Evolutionary conservation across 1,139 yeast genomes (phyloP), one percentile per base, ranked within the genome.

Genomic region (Torulaspora pretoriensis): DNA sequence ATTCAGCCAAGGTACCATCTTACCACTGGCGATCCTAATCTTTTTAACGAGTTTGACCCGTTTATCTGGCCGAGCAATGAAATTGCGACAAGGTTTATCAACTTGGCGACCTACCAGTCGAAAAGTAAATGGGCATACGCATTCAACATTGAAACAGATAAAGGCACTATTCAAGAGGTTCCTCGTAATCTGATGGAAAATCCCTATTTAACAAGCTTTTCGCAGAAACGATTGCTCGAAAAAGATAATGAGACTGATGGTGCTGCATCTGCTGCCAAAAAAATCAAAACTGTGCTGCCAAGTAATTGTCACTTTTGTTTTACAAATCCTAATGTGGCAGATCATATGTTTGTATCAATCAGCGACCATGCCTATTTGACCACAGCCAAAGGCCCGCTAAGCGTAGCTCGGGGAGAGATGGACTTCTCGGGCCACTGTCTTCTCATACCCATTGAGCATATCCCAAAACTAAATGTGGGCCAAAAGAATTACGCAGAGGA

Each of bases 361-460:
- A 92, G 87, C 0, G 73, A 74, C 8, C 69, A 72, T 33, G 68
- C 80, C 1, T 90, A 88, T 59, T 46, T 89, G 49, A 84, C 97
- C 0, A 72, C 83, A 12, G 95, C 96, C 0, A 88, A 86, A 58
- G 97, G 97, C 0, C 97, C 97, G 0, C 65, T 90, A 24, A 76
- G 88, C 1, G 66, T 74, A 33, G 74, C 82, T 2, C 54, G 62
- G 19, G 61, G 60, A 16, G 59, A 61, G 8, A 61, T 75, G 59
- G 70, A 72, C 8, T 81, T 86, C 58, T 78, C 95, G 0, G 96
- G 95, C 0, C 97, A 90, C 68, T 85, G 87, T 10, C 70, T 90
- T 37, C 73, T 89, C 7, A 80, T 88, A n/a, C 95, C 97, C 0
- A 76, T 90, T 17, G 79, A 81, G 8, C 97, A 90, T 63, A 68